A percentile compares a stretch with the other conserved stretches of the same genome.
These are phyloP conservation scores for Boletus patriciae DNA, from an alignment of 768 basidiomycete species.

Conservation along the genomic window DNA sequence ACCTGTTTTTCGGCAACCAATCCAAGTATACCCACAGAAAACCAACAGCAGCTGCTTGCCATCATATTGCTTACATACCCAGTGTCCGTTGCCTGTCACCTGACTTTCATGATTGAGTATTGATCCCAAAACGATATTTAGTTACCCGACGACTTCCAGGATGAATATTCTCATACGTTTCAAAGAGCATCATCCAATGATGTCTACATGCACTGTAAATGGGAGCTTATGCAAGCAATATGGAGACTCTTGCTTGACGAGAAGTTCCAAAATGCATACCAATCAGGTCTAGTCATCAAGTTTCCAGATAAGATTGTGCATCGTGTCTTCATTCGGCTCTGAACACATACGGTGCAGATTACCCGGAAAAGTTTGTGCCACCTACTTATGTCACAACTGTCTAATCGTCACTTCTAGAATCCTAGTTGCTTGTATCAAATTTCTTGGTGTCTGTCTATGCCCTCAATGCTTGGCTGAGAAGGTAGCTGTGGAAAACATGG, in stretches of 20 bases:
- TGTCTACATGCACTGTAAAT: constrained; percentile 15
- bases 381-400: too few relatives aligned
- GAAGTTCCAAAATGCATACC: constrained; percentile 19
- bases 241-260: constrained; percentile 19
- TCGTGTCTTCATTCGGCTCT: not conserved
- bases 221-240: constrained; percentile 22
- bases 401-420: too few relatives aligned
- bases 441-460: too few relatives aligned
- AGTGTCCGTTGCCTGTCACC: not conserved
- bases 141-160: constrained; percentile 10
- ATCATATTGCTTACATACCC: not conserved
- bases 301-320: not conserved
- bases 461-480: too few relatives aligned
- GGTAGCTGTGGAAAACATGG: too few relatives aligned
- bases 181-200: not conserved
- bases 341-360: not conserved
- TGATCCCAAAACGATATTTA: too few relatives aligned
- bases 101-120: not conserved
- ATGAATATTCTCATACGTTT: not conserved
- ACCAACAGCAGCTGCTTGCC: too few relatives aligned
- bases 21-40: not conserved
- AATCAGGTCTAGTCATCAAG: constrained; percentile 8
- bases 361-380: too few relatives aligned
- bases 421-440: too few relatives aligned
- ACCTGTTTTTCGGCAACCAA: not conserved